Conservation (phyloP, 2,329 filamentous ascomycete species). For the Paraphaeosphaeria minitans region DNA sequence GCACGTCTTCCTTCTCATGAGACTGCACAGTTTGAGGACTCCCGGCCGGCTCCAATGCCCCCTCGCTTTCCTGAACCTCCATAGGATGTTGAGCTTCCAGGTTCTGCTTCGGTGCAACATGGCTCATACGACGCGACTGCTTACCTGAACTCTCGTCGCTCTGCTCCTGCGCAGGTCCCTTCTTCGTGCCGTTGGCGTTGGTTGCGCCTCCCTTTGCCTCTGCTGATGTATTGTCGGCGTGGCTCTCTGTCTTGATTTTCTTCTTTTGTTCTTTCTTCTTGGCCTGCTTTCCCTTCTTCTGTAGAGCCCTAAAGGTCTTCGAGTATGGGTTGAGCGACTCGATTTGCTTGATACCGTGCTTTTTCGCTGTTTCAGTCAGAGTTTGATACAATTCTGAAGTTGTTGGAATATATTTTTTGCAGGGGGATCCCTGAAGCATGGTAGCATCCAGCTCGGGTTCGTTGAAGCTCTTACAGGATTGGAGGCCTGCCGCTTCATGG, state of each 20-base stretch:
- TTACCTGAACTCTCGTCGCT: constrained; percentile 12
- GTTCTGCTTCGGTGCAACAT: constrained; percentile 23
- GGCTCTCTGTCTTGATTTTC: constrained; percentile 14
- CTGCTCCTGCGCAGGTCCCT: background rate
- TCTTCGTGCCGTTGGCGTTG: background rate
- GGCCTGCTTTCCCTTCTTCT: constrained; percentile 40
- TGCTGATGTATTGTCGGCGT: background rate
- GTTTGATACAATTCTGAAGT: background rate
- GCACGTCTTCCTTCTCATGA: background rate
- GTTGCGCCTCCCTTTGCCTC: background rate
- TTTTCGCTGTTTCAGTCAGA: constrained; percentile 20
- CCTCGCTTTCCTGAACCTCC: background rate
- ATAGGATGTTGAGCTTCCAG: constrained; percentile 11
- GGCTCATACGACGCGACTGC: constrained; percentile 10
- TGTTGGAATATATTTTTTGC: background rate
- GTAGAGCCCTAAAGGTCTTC: constrained; percentile 32
- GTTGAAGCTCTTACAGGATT: background rate
- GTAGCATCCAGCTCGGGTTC: background rate
- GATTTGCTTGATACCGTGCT: constrained; percentile 31
- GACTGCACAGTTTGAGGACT: background rate
- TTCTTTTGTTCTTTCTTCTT: constrained; percentile 43
- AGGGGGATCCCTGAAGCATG: background rate
- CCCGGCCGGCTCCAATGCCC: constrained; percentile 1
- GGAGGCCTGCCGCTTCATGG: background rate
- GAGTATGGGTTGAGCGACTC: constrained; percentile 39